Percentiles rank a stretch among this genome's conserved stretches.
Conservation (phyloP, 2,329 filamentous ascomycete species). For the Penicillium corylophilum region DNA sequence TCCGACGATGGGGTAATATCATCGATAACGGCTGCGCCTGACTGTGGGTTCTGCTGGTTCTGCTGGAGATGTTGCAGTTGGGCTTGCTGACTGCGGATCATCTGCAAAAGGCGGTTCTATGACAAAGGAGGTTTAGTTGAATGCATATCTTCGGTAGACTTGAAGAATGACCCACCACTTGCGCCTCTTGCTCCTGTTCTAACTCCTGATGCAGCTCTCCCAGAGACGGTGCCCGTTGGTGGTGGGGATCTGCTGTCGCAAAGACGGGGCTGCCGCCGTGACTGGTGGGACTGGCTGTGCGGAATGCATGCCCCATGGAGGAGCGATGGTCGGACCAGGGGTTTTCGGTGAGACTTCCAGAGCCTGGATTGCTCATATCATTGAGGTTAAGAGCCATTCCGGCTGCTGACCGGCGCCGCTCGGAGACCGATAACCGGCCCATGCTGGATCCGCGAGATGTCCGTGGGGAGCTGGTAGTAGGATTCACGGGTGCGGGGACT, state of each 20-base stretch:
- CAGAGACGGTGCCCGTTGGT: slow-evolving; percentile 49
- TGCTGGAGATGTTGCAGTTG: slow-evolving; percentile 45
- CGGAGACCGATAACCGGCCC: slow-evolving; percentile 38
- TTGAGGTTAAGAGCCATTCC: slow-evolving; percentile 42
- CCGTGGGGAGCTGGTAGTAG: slow-evolving; percentile 45
- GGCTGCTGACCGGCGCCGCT: slow-evolving; percentile 45
- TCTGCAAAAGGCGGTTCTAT: slow-evolving; percentile 51
- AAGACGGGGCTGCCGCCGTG: slow-evolving; percentile 44
- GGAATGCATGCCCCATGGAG: slow-evolving; percentile 40
- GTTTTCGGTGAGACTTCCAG: slow-evolving; percentile 38
- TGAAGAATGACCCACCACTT: slow-evolving; percentile 42
- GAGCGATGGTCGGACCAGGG: slow-evolving; percentile 39
- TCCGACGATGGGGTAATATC: slow-evolving; percentile 46
- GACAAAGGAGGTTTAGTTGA: not conserved
- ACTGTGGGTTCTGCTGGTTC: slow-evolving; percentile 30
- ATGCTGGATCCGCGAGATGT: slow-evolving; percentile 38
- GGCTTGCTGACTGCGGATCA: slow-evolving; percentile 49
- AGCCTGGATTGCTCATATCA: slow-evolving; percentile 23
- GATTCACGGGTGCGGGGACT: slow-evolving; percentile 60
- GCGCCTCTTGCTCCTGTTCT: slow-evolving; percentile 53
- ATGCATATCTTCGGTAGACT: not conserved
- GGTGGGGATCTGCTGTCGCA: slow-evolving; percentile 47
- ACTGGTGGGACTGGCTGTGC: slow-evolving; percentile 45
- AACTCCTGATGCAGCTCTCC: slow-evolving; percentile 53
- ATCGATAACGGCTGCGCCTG: slow-evolving; percentile 39